Conservation (phyloP, 495 filamentous ascomycete genomes). For the Astrothelium macrocarpum region DNA sequence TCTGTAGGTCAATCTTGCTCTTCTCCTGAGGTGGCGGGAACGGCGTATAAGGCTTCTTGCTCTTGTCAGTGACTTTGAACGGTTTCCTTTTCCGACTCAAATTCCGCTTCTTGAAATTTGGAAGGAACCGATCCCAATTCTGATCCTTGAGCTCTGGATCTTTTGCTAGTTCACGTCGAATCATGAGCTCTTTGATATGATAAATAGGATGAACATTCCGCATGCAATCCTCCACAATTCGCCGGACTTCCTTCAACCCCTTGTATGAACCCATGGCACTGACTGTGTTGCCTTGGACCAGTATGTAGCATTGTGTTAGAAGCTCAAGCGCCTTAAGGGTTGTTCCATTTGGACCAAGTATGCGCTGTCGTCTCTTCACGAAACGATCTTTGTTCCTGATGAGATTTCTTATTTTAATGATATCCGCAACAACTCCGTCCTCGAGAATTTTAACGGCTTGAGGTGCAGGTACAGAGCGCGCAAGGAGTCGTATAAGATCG, state of each 20-base stretch:
- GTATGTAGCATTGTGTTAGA: slow-evolving; percentile 85
- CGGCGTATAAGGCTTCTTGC: slow-evolving; percentile 86
- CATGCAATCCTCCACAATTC: slow-evolving; percentile 94
- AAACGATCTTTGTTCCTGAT: slow-evolving; percentile 95
- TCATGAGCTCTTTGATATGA: slow-evolving; percentile 97
- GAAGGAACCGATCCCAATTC: slow-evolving; percentile 92
- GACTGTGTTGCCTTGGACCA: slow-evolving; percentile 97
- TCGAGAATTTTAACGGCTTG: slow-evolving; percentile 91
- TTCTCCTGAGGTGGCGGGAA: slow-evolving; percentile 66
- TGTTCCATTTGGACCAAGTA: slow-evolving; percentile 72
- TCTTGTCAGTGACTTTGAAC: slow-evolving; percentile 82
- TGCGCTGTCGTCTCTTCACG: slow-evolving; percentile 87
- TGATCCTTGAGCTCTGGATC: slow-evolving; percentile 79
- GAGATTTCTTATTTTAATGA: slow-evolving; percentile 86
- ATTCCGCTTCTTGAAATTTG: slow-evolving; percentile 95
- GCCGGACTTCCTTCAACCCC: slow-evolving; percentile 83
- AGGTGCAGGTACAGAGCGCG: slow-evolving; percentile 83
- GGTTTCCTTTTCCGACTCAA: slow-evolving; percentile 76
- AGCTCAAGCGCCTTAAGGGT: slow-evolving; percentile 93
- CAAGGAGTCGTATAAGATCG: slow-evolving; percentile 86
- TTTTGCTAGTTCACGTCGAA: slow-evolving; percentile 95
- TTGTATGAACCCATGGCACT: slow-evolving; percentile 83
- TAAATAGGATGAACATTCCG: slow-evolving; percentile 88
- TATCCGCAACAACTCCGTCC: slow-evolving; percentile 79
- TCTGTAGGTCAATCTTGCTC: slow-evolving; percentile 96